Conservation (phyloP, 805 yeast species). For the Naumovozyma baii region DNA sequence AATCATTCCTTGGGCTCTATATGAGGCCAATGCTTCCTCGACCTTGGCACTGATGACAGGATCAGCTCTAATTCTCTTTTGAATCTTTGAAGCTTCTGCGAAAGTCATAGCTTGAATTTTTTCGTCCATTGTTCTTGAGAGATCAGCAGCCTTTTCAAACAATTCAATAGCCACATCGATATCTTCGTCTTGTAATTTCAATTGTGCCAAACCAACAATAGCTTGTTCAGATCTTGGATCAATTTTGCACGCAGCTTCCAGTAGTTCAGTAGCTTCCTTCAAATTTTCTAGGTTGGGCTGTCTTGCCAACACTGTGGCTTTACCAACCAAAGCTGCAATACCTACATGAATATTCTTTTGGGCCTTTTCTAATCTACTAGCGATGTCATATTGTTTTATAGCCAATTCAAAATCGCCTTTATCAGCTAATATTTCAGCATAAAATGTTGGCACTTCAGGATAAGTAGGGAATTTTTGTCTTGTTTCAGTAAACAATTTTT, state of each 20-base stretch:
- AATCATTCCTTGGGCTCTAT: constrained; percentile 27
- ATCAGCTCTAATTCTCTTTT: constrained; percentile 64
- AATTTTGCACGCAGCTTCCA: constrained; percentile 64
- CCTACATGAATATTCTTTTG: constrained; percentile 61
- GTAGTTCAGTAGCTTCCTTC: constrained; percentile 51
- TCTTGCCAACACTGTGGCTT: constrained; percentile 64
- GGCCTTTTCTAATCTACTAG: constrained; percentile 70
- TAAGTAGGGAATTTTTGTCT: constrained; percentile 69
- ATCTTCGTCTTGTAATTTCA: constrained; percentile 73
- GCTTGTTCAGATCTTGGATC: constrained; percentile 91
- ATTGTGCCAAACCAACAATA: constrained; percentile 82
- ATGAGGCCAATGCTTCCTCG: constrained; percentile 44
- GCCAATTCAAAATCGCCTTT: constrained; percentile 65
- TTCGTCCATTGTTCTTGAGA: constrained; percentile 79
- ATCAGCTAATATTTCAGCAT: constrained; percentile 88
- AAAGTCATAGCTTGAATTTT: constrained; percentile 83
- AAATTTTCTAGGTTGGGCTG: constrained; percentile 37
- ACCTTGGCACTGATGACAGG: constrained; percentile 55
- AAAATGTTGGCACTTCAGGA: constrained; percentile 90
- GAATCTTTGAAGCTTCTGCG: constrained; percentile 89
- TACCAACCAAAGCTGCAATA: constrained; percentile 81
- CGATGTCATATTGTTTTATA: constrained; percentile 71
- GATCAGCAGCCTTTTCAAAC: constrained; percentile 72
- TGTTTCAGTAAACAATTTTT: constrained; percentile 57
- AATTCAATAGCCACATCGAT: constrained; percentile 70